Evolutionary conservation across 805 yeast genomes (phyloP).

Genomic region (Ogataea ramenticola): DNA sequence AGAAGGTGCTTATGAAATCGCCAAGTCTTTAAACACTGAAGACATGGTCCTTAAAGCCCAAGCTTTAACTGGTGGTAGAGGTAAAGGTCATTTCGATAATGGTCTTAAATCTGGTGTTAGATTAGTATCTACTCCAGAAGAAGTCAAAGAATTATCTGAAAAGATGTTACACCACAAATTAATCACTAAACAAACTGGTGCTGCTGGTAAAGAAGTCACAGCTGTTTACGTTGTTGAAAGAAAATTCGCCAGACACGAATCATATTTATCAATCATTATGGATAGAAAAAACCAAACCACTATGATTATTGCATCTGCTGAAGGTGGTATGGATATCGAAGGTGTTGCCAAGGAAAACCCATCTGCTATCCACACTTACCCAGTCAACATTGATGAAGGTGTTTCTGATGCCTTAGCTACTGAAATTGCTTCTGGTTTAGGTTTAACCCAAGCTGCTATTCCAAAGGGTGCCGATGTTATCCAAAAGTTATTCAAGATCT

Average conservation of each 20-base stretch:
- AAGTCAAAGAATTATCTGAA: slow-evolving; percentile 78
- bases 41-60: slow-evolving; percentile 96
- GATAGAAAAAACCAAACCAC: slow-evolving; percentile 91
- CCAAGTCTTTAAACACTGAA: slow-evolving; percentile 65
- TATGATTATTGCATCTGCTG: slow-evolving; percentile 89
- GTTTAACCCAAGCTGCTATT: slow-evolving; percentile 70
- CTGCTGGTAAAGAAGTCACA: slow-evolving; percentile 93
- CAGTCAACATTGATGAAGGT: slow-evolving; percentile 70
- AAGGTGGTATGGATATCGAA: slow-evolving; percentile 99
- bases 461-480: slow-evolving; percentile 85
- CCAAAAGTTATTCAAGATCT: slow-evolving; percentile 81
- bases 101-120: slow-evolving; percentile 97
- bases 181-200: slow-evolving; percentile 97
- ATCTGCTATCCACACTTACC: slow-evolving; percentile 82
- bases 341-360: slow-evolving; percentile 94
- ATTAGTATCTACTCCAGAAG: slow-evolving; percentile 75
- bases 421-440: slow-evolving; percentile 72
- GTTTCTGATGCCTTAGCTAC: slow-evolving; percentile 71
- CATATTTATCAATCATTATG: slow-evolving; percentile 89
- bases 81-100: slow-evolving; percentile 95
- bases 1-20: slow-evolving; percentile 78
- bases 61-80: slow-evolving; percentile 99
- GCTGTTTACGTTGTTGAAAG: slow-evolving; percentile 96
- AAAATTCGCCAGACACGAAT: slow-evolving; percentile 89
- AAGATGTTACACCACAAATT: slow-evolving; percentile 90